Evolutionary conservation across 2,329 filamentous ascomycete species (phyloP).

Genomic region (Trichoderma atroviride): DNA sequence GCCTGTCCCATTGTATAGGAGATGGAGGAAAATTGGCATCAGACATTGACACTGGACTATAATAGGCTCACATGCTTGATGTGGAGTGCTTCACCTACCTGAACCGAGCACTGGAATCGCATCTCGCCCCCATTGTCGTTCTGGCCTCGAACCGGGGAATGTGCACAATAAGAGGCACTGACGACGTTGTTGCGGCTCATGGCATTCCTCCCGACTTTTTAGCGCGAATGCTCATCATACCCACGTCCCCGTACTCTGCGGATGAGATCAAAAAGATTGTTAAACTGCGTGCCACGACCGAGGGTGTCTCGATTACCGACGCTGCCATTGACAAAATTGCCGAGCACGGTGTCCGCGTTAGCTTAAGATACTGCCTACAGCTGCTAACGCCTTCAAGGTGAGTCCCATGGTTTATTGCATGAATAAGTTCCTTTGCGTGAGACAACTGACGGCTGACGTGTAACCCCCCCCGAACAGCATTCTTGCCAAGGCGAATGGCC

Average conservation of each 20-base stretch:
- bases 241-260: constrained; percentile 84
- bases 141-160: constrained; percentile 95
- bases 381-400: constrained; percentile 81
- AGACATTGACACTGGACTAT: constrained; percentile 28
- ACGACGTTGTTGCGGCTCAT: constrained; percentile 81
- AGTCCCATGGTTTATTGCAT: constrained; percentile 33
- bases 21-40: constrained; percentile 14
- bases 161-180: constrained; percentile 86
- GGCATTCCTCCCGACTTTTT: constrained; percentile 94
- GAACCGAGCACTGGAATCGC: constrained; percentile 94
- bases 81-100: constrained; percentile 99
- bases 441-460: constrained; percentile 39
- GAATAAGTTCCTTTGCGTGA: constrained; percentile 32
- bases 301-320: constrained; percentile 77
- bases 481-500: constrained; percentile 81
- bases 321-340: constrained; percentile 85
- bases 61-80: constrained; percentile 96
- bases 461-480: constrained; percentile 58
- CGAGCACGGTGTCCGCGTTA: constrained; percentile 84
- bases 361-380: constrained; percentile 90
- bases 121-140: constrained; percentile 94
- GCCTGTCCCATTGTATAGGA: not conserved
- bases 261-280: constrained; percentile 94
- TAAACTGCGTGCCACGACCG: constrained; percentile 77
- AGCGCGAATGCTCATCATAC: constrained; percentile 91